Evolutionary conservation across 2,329 filamentous ascomycete genomes (phyloP).

Genomic region (Aureobasidium pullulans): DNA sequence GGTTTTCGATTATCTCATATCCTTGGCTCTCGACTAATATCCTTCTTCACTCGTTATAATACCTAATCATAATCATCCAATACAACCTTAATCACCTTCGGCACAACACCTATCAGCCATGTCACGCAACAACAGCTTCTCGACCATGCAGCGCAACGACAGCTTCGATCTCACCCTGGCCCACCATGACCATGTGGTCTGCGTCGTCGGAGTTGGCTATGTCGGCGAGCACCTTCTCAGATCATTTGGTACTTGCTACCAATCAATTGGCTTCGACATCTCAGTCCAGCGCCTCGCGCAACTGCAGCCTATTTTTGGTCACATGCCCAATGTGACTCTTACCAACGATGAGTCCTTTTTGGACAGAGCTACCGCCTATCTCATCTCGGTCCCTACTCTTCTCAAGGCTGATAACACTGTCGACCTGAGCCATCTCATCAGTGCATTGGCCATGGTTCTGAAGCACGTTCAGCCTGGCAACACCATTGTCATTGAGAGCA

Average conservation of each 20-base stretch:
- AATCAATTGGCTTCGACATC: constrained; percentile 35
- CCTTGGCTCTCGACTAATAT: constrained; percentile 1
- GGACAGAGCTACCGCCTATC: constrained; percentile 42
- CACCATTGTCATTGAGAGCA: constrained; percentile 47
- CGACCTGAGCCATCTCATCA: constrained; percentile 41
- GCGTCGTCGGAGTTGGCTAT: constrained; percentile 19
- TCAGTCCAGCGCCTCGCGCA: constrained; percentile 33
- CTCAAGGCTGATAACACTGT: constrained; percentile 41
- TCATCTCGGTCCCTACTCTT: constrained; percentile 49
- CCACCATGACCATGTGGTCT: constrained; percentile 13
- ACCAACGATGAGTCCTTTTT: constrained; percentile 35
- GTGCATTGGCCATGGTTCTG: constrained; percentile 37
- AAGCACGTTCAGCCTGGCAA: constrained; percentile 37
- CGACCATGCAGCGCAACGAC: constrained; percentile 12
- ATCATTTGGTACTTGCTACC: constrained; percentile 18
- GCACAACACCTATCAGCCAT: not conserved
- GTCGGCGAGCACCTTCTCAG: constrained; percentile 19
- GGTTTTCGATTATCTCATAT: constrained; percentile 1
- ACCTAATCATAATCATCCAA: constrained; percentile 5
- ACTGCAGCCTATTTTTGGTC: constrained; percentile 23
- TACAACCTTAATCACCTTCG: constrained; percentile 3
- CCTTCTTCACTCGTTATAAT: not conserved
- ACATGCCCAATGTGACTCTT: constrained; percentile 29
- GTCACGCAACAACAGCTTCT: constrained; percentile 11
- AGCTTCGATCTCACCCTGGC: constrained; percentile 1